phyloP scores from a whole-genome alignment of 805 yeast genomes.

The Dipodascopsis uninucleata region DNA sequence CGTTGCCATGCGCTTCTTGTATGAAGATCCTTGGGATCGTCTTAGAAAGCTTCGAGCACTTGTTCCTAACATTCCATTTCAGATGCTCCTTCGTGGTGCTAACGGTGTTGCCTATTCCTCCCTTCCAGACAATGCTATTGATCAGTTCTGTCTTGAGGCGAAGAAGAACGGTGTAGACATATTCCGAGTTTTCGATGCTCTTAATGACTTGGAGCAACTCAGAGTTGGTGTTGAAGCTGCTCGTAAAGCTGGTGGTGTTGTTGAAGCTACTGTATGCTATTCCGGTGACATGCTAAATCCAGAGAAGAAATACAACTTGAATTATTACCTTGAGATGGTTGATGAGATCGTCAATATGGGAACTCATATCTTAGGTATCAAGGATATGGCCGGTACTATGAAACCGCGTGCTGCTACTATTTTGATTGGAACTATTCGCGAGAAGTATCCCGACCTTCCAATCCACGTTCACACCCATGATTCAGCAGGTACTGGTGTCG shows the following conservation, averaged over 20 bases:
- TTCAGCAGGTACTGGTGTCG: slow-evolving; percentile 99
- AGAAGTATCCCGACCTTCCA: slow-evolving; percentile 85
- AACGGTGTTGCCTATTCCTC: slow-evolving; percentile 99
- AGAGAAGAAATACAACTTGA: slow-evolving; percentile 93
- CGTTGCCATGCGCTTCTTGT: slow-evolving; percentile 95
- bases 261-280: slow-evolving; percentile 97
- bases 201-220: slow-evolving; percentile 93
- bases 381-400: slow-evolving; percentile 99
- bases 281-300: slow-evolving; percentile 97
- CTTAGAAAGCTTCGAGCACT: slow-evolving; percentile 78
- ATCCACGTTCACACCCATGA: slow-evolving; percentile 99
- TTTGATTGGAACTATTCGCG: slow-evolving; percentile 76
- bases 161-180: slow-evolving; percentile 95
- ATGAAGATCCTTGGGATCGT: slow-evolving; percentile 99
- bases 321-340: slow-evolving; percentile 77
- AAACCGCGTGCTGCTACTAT: slow-evolving; percentile 89
- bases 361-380: slow-evolving; percentile 93
- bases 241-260: slow-evolving; percentile 97
- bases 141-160: slow-evolving; percentile 92
- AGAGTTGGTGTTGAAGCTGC: slow-evolving; percentile 98
- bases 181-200: slow-evolving; percentile 96
- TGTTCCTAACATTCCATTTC: slow-evolving; percentile 98
- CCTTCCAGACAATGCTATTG: slow-evolving; percentile 96
- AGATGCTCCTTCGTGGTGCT: slow-evolving; percentile 98
- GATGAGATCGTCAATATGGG: slow-evolving; percentile 88